These are phyloP conservation scores for Linnemannia hyalina DNA, from an alignment of 192 early-diverging fungal species.

Conservation along the genomic window DNA sequence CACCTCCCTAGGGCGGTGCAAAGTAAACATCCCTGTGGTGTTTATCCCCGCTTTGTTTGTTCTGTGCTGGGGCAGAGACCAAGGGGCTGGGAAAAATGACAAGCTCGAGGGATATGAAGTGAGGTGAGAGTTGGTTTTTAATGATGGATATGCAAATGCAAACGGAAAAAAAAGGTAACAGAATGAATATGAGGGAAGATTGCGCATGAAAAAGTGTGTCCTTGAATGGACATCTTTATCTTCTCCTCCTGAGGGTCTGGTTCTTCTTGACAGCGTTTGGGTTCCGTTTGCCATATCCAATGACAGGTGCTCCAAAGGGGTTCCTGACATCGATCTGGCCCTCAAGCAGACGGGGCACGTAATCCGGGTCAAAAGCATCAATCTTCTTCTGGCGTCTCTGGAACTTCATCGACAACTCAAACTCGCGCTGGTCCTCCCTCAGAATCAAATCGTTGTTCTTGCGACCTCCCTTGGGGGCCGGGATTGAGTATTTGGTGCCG, in stretches of 20 bases:
- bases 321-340: conserved; percentile 66
- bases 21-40: neutral
- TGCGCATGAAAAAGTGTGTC: neutral
- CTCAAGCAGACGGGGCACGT: conserved; percentile 64
- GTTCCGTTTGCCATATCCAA: conserved; percentile 78
- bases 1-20: neutral
- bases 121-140: neutral
- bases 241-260: conserved; percentile 50
- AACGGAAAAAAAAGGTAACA: neutral
- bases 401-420: conserved; percentile 68
- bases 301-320: conserved; percentile 73
- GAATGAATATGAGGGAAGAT: neutral
- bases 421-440: conserved; percentile 94
- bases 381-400: conserved; percentile 65
- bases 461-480: conserved; percentile 84
- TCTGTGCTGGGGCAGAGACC: neutral
- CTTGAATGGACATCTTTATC: conserved; percentile 7
- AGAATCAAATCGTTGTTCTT: conserved; percentile 82
- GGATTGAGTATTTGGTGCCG: conserved; percentile 92
- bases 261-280: conserved; percentile 70
- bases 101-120: neutral
- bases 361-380: conserved; percentile 80
- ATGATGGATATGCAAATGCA: neutral
- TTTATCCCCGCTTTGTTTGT: neutral
- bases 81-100: neutral